These are phyloP conservation scores for Bipolaris gigantea DNA, from an alignment of 2,329 filamentous ascomycete genomes.

Conservation along the genomic window DNA sequence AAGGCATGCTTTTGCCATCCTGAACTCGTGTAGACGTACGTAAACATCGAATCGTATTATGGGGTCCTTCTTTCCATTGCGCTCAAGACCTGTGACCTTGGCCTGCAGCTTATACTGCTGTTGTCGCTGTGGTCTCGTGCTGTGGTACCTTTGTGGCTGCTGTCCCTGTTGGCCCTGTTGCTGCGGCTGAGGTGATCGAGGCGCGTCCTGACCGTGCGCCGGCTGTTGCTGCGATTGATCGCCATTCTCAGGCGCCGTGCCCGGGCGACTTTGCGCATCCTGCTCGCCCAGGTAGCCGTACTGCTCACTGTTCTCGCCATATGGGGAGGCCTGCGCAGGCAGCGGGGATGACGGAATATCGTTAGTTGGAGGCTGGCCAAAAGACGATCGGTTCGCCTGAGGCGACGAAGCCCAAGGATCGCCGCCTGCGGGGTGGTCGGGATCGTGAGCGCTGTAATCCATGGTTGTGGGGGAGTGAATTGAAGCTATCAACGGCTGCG, in stretches of 20 bases:
- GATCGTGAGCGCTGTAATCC: slow-evolving; percentile 67
- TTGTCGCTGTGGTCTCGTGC: slow-evolving; percentile 47
- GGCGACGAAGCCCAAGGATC: slow-evolving; percentile 68
- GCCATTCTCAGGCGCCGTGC: slow-evolving; percentile 36
- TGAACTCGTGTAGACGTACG: slow-evolving; percentile 56
- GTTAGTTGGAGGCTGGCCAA: slow-evolving; percentile 50
- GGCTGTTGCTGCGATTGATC: slow-evolving; percentile 37
- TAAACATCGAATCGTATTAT: slow-evolving; percentile 95
- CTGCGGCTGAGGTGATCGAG: slow-evolving; percentile 30
- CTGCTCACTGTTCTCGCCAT: slow-evolving; percentile 39
- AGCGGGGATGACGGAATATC: slow-evolving; percentile 47
- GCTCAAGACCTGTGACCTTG: slow-evolving; percentile 91
- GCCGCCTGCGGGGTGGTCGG: slow-evolving; percentile 58
- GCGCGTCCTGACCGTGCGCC: slow-evolving; percentile 40
- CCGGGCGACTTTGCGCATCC: slow-evolving; percentile 30
- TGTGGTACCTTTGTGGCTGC: slow-evolving; percentile 52
- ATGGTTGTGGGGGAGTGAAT: slow-evolving; percentile 49
- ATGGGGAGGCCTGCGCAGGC: slow-evolving; percentile 45
- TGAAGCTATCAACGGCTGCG: slow-evolving; percentile 24
- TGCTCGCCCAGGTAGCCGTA: slow-evolving; percentile 43
- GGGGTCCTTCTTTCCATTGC: slow-evolving; percentile 92
- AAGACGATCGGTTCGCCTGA: slow-evolving; percentile 53
- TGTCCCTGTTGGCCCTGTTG: slow-evolving; percentile 46
- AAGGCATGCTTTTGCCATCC: background rate
- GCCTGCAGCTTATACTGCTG: slow-evolving; percentile 83